A percentile compares a stretch with the other conserved stretches of the same genome.
These are phyloP conservation scores for Podaxis sp. DNA, from an alignment of 768 basidiomycete genomes.

Conservation along the genomic window DNA sequence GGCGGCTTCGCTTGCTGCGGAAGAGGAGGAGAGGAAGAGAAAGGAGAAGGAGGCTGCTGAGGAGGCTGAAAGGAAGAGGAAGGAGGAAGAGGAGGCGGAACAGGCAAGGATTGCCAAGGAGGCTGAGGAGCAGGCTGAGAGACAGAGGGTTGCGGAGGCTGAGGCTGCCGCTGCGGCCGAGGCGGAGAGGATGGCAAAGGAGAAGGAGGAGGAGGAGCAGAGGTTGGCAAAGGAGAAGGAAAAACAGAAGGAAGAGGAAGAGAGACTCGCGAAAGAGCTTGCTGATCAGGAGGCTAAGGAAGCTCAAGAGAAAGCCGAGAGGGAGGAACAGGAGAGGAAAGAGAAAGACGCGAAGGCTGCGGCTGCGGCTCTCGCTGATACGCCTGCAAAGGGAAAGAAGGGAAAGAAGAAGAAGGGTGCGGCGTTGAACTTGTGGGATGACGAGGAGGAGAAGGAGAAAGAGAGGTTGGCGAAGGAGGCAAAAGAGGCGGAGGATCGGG, in stretches of 20 bases:
- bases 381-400: background rate
- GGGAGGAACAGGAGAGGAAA: background rate
- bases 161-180: constrained; percentile 11
- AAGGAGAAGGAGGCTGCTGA: constrained; percentile 12
- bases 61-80: constrained; percentile 12
- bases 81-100: constrained; percentile 14
- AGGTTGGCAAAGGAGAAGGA: constrained; percentile 7
- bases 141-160: background rate
- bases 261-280: background rate
- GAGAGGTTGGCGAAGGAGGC: constrained; percentile 13
- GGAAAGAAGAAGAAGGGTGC: constrained; percentile 7
- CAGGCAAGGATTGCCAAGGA: constrained; percentile 14
- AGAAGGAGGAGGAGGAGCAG: constrained; percentile 7
- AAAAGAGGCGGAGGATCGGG: constrained; percentile 15
- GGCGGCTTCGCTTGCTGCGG: constrained; percentile 13
- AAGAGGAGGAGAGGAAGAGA: constrained; percentile 18
- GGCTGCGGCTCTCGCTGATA: background rate
- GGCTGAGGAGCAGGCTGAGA: constrained; percentile 13
- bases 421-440: constrained; percentile 2
- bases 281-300: background rate
- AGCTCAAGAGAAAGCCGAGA: background rate
- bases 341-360: constrained; percentile 8
- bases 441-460: constrained; percentile 13
- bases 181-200: background rate
- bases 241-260: constrained; percentile 11